A percentile compares a stretch with the other conserved stretches of the same genome.
These are phyloP conservation scores for Metschnikowia baotianmanensis DNA, from an alignment of 805 yeast species.

Conservation along the genomic window DNA sequence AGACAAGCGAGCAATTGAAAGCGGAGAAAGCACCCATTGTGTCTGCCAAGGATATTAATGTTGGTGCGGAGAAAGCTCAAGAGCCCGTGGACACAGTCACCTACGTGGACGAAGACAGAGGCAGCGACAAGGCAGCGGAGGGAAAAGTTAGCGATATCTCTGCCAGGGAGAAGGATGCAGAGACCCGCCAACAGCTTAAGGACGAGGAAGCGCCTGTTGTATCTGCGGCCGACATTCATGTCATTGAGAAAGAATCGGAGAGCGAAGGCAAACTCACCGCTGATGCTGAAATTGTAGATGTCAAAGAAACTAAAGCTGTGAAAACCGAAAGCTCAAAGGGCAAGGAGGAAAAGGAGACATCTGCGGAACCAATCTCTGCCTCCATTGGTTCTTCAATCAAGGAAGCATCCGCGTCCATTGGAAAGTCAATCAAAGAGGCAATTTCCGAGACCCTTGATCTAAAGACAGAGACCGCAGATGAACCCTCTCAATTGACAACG, in stretches of 20 bases:
- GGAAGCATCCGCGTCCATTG: too few relatives aligned
- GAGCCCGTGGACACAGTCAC: not conserved
- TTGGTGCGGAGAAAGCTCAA: not conserved
- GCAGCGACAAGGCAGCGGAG: not conserved
- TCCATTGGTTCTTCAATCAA: too few relatives aligned
- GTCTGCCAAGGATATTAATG: constrained; percentile 8
- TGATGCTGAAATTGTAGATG: too few relatives aligned
- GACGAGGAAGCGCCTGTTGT: not conserved
- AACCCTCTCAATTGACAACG: too few relatives aligned
- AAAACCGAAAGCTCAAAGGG: too few relatives aligned
- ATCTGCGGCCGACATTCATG: not conserved
- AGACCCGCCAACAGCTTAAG: not conserved
- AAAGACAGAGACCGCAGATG: too few relatives aligned
- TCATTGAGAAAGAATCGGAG: not conserved
- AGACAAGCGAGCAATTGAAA: constrained; percentile 7
- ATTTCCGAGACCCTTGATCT: too few relatives aligned
- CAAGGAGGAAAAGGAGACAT: too few relatives aligned
- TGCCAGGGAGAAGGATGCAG: constrained; percentile 14
- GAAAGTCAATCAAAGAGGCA: too few relatives aligned
- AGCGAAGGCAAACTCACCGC: too few relatives aligned
- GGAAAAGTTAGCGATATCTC: constrained; percentile 16
- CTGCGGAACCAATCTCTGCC: too few relatives aligned
- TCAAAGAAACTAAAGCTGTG: too few relatives aligned
- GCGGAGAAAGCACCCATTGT: constrained; percentile 8
- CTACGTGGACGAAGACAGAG: not conserved